Conservation (phyloP, 2,329 filamentous ascomycete species). For the Fusarium coffeatum region DNA sequence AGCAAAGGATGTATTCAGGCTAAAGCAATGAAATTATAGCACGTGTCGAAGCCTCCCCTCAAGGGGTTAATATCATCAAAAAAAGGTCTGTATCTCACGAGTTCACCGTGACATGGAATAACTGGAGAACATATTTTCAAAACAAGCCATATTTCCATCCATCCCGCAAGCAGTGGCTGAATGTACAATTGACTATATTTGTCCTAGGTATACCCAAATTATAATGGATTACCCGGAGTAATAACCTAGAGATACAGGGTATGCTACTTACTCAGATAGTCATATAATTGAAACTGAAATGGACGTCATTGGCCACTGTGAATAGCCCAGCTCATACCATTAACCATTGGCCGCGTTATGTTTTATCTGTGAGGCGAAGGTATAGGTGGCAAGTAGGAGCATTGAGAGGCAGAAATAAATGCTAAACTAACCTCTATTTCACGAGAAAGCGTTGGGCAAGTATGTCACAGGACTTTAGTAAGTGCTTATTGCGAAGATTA, state of each 20-base stretch:
- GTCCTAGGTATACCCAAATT: not conserved
- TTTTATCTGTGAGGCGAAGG: not conserved
- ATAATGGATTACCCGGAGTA: not conserved
- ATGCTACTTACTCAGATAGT: not conserved
- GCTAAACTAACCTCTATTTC: not conserved
- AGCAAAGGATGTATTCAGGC: conserved; percentile 10
- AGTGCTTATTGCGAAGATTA: not conserved
- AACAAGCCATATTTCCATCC: not conserved
- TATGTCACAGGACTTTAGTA: not conserved
- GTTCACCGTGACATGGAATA: not conserved
- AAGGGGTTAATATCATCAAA: not conserved
- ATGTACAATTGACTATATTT: not conserved
- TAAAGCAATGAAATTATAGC: conserved; percentile 10
- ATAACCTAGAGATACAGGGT: not conserved
- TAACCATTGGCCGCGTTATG: not conserved
- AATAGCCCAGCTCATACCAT: not conserved
- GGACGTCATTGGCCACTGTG: too few species aligned
- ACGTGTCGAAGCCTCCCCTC: conserved; percentile 12
- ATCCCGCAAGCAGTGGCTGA: too few species aligned
- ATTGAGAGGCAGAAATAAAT: not conserved
- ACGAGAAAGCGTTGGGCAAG: not conserved
- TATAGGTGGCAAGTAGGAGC: not conserved
- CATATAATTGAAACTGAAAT: not conserved
- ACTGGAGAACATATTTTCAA: not conserved
- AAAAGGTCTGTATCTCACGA: not conserved